phyloP scores from a whole-genome alignment of 495 filamentous ascomycete species.

The Penicillium silybi region DNA sequence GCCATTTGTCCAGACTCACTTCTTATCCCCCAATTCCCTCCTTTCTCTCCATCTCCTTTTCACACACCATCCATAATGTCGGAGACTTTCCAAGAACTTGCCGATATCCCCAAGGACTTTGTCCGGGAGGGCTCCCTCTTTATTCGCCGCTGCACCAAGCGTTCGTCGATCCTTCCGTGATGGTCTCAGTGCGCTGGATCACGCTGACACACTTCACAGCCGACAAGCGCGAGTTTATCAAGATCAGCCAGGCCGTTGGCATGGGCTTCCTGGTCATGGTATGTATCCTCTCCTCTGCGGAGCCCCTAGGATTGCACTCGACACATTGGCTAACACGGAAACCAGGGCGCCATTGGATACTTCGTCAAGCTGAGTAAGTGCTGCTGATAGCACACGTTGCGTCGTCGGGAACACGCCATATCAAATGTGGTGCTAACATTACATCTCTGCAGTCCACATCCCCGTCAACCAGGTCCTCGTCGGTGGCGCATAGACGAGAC shows the following conservation, averaged over 20 bases:
- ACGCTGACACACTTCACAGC: conserved; percentile 40
- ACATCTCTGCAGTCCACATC: conserved; percentile 58
- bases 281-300: conserved; percentile 16
- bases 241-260: conserved; percentile 94
- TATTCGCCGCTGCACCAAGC: conserved; percentile 81
- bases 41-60: conserved; percentile 1
- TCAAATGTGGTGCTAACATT: background rate
- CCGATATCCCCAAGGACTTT: conserved; percentile 81
- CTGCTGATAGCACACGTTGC: background rate
- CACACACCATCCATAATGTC: conserved; percentile 47
- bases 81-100: conserved; percentile 73
- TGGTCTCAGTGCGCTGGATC: background rate
- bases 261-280: conserved; percentile 89
- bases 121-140: conserved; percentile 77
- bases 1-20: conserved; percentile 9
- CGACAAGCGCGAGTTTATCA: conserved; percentile 84
- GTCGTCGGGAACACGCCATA: background rate
- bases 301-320: background rate
- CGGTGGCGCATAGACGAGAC: conserved; percentile 53
- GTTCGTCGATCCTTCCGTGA: conserved; percentile 39
- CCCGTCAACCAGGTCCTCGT: conserved; percentile 82
- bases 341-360: conserved; percentile 66
- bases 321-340: conserved; percentile 10
- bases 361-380: conserved; percentile 85
- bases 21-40: conserved; percentile 2